These are phyloP conservation scores for Trichoderma parareesei DNA, from an alignment of 495 filamentous ascomycete species.

Conservation along the genomic window DNA sequence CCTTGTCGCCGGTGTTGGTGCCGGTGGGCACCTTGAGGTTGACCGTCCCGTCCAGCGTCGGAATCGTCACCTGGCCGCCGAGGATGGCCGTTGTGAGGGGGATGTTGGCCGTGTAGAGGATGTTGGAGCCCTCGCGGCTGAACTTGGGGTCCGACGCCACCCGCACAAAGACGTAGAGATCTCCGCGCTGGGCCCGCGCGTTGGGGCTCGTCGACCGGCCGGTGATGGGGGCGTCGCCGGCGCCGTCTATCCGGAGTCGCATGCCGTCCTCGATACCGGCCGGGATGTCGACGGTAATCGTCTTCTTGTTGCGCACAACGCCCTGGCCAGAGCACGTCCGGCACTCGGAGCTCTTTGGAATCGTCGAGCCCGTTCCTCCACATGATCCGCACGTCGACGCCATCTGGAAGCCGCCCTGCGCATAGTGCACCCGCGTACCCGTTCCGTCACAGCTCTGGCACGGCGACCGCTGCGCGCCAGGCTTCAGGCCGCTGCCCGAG, in stretches of 20 bases:
- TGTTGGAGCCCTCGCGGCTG: conserved; percentile 73
- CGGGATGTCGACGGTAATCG: conserved; percentile 80
- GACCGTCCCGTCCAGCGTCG: conserved; percentile 83
- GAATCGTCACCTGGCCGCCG: conserved; percentile 80
- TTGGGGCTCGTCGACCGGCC: conserved; percentile 52
- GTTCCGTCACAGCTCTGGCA: conserved; percentile 81
- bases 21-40: conserved; percentile 82
- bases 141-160: conserved; percentile 83
- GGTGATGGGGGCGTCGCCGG: conserved; percentile 78
- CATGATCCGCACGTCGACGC: conserved; percentile 78
- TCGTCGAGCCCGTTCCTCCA: conserved; percentile 60
- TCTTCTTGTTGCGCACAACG: conserved; percentile 67
- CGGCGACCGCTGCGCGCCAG: conserved; percentile 58
- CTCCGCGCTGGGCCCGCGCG: conserved; percentile 57
- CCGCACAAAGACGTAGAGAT: conserved; percentile 78
- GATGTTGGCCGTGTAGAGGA: conserved; percentile 84
- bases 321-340: conserved; percentile 69
- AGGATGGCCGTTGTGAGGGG: conserved; percentile 89
- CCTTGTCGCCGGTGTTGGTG: conserved; percentile 84
- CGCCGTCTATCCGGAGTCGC: conserved; percentile 68
- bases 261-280: conserved; percentile 94
- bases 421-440: conserved; percentile 76
- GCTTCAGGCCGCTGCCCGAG: conserved; percentile 72
- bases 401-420: conserved; percentile 93
- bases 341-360: conserved; percentile 74